Percentiles rank a stretch among this genome's conserved stretches.
phyloP scores from a whole-genome alignment of 495 filamentous ascomycete genomes.

The Penicillium crystallinum region DNA sequence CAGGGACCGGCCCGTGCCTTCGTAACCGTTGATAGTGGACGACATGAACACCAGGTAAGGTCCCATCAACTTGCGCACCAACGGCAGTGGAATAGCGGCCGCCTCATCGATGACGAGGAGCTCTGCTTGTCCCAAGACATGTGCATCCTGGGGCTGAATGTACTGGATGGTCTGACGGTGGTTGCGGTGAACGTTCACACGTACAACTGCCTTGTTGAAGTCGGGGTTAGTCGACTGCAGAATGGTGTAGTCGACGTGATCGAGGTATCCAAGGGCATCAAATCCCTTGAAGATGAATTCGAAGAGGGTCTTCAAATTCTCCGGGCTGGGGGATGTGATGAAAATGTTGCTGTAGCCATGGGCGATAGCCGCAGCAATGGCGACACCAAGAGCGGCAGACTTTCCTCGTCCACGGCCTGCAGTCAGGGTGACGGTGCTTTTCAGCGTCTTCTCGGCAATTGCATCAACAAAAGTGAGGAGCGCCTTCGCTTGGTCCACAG shows the following conservation, averaged over 20 bases:
- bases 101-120: conserved; percentile 97
- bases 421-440: conserved; percentile 88
- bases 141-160: conserved; percentile 91
- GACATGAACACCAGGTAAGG: conserved; percentile 99
- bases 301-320: conserved; percentile 97
- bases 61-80: conserved; percentile 91
- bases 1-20: conserved; percentile 91
- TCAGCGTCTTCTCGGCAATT: conserved; percentile 91
- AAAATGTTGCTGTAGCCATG: conserved; percentile 99
- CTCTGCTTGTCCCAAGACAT: conserved; percentile 92
- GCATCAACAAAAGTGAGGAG: conserved; percentile 93
- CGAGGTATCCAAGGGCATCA: conserved; percentile 84
- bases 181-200: conserved; percentile 91
- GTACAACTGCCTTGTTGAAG: conserved; percentile 97
- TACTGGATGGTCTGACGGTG: conserved; percentile 99
- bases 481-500: conserved; percentile 92
- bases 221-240: conserved; percentile 98
- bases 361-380: conserved; percentile 88
- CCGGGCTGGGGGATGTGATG: conserved; percentile 96
- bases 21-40: conserved; percentile 98
- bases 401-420: conserved; percentile 95
- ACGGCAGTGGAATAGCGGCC: conserved; percentile 88
- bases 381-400: conserved; percentile 89
- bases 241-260: conserved; percentile 96
- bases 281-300: conserved; percentile 99